Conservation (phyloP, 2,329 filamentous ascomycete species). For the Zasmidium citrigriseum region DNA sequence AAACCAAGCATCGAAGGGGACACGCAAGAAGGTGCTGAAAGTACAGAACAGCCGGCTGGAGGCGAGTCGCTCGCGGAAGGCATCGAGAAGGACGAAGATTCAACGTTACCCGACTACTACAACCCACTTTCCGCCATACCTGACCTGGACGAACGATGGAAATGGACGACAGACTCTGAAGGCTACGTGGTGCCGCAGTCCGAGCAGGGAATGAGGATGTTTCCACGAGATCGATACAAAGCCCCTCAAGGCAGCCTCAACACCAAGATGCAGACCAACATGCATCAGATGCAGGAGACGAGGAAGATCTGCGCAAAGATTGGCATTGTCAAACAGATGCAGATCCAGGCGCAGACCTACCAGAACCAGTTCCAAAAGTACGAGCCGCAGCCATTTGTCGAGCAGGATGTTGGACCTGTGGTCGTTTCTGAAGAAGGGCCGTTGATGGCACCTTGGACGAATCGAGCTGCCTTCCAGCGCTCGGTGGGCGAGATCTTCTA, state of each 20-base stretch:
- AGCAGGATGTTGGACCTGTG: conserved; percentile 83
- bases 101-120: conserved; percentile 90
- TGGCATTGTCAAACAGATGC: conserved; percentile 98
- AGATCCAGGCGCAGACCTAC: conserved; percentile 96
- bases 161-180: conserved; percentile 87
- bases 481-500: conserved; percentile 95
- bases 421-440: conserved; percentile 87
- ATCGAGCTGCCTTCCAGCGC: conserved; percentile 80
- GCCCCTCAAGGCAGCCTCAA: conserved; percentile 73
- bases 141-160: conserved; percentile 73
- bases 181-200: conserved; percentile 85
- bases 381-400: conserved; percentile 82
- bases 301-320: conserved; percentile 96
- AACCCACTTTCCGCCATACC: conserved; percentile 83
- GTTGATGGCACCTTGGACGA: conserved; percentile 80
- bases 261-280: conserved; percentile 83
- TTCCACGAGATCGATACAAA: conserved; percentile 73
- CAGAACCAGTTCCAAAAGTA: conserved; percentile 98
- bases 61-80: conserved; percentile 86
- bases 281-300: conserved; percentile 94
- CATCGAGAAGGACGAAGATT: conserved; percentile 87
- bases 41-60: conserved; percentile 49
- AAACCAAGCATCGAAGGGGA: conserved; percentile 43
- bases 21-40: conserved; percentile 46
- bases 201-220: conserved; percentile 78